Base-by-base conservation (phyloP, 257 asterid genomes). In the Penstemon barbatus region DNA sequence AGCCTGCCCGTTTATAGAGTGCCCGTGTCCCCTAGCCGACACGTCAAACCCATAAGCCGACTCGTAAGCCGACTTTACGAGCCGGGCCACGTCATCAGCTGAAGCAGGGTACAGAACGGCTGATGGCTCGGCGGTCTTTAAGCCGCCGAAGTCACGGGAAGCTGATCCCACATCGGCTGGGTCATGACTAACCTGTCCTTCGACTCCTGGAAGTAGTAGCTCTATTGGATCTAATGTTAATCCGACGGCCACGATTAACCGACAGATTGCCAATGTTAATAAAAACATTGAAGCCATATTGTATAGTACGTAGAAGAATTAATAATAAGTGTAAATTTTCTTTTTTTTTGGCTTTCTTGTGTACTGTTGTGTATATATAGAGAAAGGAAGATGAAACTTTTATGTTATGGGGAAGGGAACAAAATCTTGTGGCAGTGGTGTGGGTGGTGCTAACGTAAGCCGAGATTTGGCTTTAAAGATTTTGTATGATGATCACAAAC, bases 1-100 rank as follows among this genome's bases (percentile, higher is more conserved):
- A 5, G 97, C 87, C 61, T 90, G 97, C 41, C 97, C 97, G 72
- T 84, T 87, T 45, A 87, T 85, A 4, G 97, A 90, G 78, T 90
- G 97, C 0, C 97, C 97, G 72, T 87, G 95, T 0, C 97, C 97
- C 58, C 93, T 66, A 3, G 97, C 95, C 37, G 97, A 87, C 42
- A 90, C 83, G 13, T 82, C 43, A 64, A 89, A 75, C 7, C 89
- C 89, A 4, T 56, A 74, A 36, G 78, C 77, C 50, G 92, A 87
- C 64, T 85, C 85, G 69, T 87, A 87, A 6, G 89, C 92, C 0
- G 82, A 70, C 43, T 66, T 80, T 15, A 89, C 83, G 0, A 87
- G 79, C 63, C 82, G 75, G 2, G 86, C 89, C 6, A 89, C 85
- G 79, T 89, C 96, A 33, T 73, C 70, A 0, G 80, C 83, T 0